Evolutionary conservation across 306 rosid species (phyloP), one percentile per base, ranked within the genome.

Genomic region (Fragaria ananassa): DNA sequence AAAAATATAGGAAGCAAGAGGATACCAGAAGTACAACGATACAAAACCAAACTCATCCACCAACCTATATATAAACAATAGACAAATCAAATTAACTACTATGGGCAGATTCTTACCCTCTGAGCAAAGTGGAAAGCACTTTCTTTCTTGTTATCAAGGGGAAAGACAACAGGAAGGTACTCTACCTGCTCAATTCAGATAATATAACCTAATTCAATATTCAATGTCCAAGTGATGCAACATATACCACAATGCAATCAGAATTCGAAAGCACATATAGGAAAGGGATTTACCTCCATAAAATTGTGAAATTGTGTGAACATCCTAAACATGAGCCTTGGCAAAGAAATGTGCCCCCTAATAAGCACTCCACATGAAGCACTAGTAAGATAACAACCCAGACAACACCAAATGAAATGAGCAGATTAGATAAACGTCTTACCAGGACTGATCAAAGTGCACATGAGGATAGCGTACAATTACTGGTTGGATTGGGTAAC

Each of bases 401-500:
- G 79, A 74, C 70, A 81, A 49, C 53, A 70, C 65, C 79, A 68
- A 82, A 70, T 67, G 27, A 17, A 76, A 80, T 10, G 49, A 63
- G 62, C 29, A 78, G 57, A 74, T 51, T 74, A 60, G 83, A 51
- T 78, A 78, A 70, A 35, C 63, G 54, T 41, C 93, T 67, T 83
- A 96, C 99, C 99, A 96, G 66, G 99, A 96, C 83, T 96, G 98
- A 71, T 96, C 99, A 80, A 96, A 96, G 87, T 96, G 98, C 72
- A 96, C 88, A 80, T 92, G 96, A 77, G 99, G 99, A 88, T 92
- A 96, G 77, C 96, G 97, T 73, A 91, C 97, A 80, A 87, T 35
- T 60, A 91, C 89, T 62, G 99, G 97, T 81, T 96, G 99, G 81
- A 96, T 88, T 54, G 99, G 83, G 76, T 79, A 86, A 63, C 93